phyloP scores from a whole-genome alignment of 352 stramenopile species.

The Phytopythium aichiense region DNA sequence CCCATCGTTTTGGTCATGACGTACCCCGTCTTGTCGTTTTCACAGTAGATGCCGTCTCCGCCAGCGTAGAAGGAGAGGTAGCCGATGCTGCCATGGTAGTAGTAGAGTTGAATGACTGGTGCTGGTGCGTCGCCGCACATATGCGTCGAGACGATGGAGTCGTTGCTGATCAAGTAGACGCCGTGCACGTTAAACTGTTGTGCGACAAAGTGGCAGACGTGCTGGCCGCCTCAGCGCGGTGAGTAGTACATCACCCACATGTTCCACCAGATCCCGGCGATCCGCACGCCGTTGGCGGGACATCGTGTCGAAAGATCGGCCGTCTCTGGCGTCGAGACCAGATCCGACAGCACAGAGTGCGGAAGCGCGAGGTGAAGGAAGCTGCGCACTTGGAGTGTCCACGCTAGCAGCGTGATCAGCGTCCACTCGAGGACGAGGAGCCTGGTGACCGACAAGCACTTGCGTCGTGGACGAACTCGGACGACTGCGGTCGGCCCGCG shows the following conservation, averaged over 20 bases:
- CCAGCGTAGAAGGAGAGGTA: constrained; percentile 24
- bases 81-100: constrained; percentile 22
- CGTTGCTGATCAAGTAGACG: background rate
- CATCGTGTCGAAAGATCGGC: background rate
- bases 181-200: constrained; percentile 2
- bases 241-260: background rate
- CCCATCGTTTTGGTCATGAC: constrained; percentile 12
- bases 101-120: constrained; percentile 15
- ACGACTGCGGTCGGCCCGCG: background rate
- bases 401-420: background rate
- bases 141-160: background rate
- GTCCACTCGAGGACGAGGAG: background rate
- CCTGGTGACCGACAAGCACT: background rate
- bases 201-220: background rate
- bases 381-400: background rate
- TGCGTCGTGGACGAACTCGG: background rate
- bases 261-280: background rate
- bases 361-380: background rate
- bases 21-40: constrained; percentile 14
- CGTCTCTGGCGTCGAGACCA: background rate
- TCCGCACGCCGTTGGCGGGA: background rate
- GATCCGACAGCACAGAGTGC: background rate
- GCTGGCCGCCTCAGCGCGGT: background rate
- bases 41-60: constrained; percentile 13
- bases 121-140: background rate